Evolutionary conservation across 352 stramenopile genomes (phyloP).

Genomic region (Aphanomyces invadans): DNA sequence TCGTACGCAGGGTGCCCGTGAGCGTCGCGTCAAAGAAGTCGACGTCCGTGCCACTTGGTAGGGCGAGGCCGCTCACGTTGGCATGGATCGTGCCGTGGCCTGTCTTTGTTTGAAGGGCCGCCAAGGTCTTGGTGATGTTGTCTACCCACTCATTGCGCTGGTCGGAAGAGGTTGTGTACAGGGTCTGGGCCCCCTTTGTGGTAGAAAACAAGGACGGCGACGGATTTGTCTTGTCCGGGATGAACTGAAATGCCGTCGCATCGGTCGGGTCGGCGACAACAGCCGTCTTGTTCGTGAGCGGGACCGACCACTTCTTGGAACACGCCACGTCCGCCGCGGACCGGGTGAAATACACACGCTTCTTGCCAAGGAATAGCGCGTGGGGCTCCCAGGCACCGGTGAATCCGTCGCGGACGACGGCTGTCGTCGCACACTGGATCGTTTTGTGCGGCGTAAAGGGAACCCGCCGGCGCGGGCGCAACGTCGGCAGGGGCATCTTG

Average conservation of each 20-base stretch:
- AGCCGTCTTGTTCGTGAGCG: slow-evolving; percentile 42
- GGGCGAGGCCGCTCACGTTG: slow-evolving; percentile 31
- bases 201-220: neutral
- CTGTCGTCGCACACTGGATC: slow-evolving; percentile 56
- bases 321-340: slow-evolving; percentile 58
- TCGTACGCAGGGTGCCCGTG: slow-evolving; percentile 42
- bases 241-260: slow-evolving; percentile 31
- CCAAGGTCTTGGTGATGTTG: neutral
- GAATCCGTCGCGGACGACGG: slow-evolving; percentile 67
- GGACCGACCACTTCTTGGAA: slow-evolving; percentile 56
- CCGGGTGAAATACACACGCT: slow-evolving; percentile 59
- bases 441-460: slow-evolving; percentile 62
- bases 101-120: neutral
- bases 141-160: slow-evolving; percentile 65
- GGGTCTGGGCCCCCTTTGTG: neutral
- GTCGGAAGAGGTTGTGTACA: slow-evolving; percentile 36
- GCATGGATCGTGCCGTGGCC: neutral
- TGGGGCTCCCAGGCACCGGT: slow-evolving; percentile 73
- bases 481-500: slow-evolving; percentile 50
- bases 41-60: slow-evolving; percentile 50
- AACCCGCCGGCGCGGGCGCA: slow-evolving; percentile 69
- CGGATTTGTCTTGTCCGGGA: slow-evolving; percentile 32
- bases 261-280: slow-evolving; percentile 27
- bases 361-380: slow-evolving; percentile 59
- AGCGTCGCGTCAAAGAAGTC: slow-evolving; percentile 65